Evolutionary conservation across 164 flowering plant genomes (phyloP), one percentile per base, ranked within the genome.

Genomic region (Sextonia rubra): DNA sequence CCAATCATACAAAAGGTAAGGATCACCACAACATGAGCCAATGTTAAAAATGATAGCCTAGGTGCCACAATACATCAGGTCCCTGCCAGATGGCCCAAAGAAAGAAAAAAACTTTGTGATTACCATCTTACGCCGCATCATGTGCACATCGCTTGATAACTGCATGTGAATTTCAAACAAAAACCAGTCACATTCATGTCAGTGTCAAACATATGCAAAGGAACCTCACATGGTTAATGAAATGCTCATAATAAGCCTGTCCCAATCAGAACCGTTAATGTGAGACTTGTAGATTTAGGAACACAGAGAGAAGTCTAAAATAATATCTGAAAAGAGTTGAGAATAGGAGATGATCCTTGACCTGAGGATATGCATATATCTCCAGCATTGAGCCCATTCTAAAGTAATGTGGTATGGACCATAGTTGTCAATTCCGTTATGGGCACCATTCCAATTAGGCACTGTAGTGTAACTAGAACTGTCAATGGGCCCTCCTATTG

Each of bases 51-150:
- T 65, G 22, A 65, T 6, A 52, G 14, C 7, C 12, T 52, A 20
- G n/a, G 58, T 52, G 14, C 9, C 25, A 61, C 26, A 22, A 61
- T 3, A n/a, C 64, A 14, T 61, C 5, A 5, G 9, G 64, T 25
- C 7, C 27, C 23, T 58, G 27, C 30, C 4, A n/a, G 64, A 61
- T 22, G 64, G 12, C 2, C 5, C 6, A 12, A 14, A 61, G 27
- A 12, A 25, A 23, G 66, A 11, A 47, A 32, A 32, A 49, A 7
- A 63, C 24, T 4, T 64, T 37, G 22, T 25, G 63, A 79, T 79
- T 79, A 93, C 96, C 86, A 84, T 85, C 37, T 88, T 93, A 26
- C 87, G 81, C 12, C 94, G 90, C 79, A 83, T 91, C 80, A 78
- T 84, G 86, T 91, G 94, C 66, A 83, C 73, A 74, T 90, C 91